Conservation (phyloP, 257 asterid genomes). For the Solanum paucissectum region DNA sequence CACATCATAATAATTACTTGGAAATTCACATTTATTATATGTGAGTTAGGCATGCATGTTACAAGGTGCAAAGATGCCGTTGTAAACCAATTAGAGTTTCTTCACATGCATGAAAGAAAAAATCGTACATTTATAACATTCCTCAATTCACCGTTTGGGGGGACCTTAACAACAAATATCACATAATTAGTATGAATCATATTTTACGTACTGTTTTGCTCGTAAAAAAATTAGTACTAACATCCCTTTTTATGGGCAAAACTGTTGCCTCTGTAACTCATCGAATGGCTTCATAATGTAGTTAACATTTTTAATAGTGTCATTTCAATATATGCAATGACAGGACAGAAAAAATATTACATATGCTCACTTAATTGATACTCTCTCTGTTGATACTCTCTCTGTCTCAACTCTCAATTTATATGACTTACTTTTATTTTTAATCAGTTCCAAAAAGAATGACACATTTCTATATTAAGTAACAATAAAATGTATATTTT, state of each 20-base stretch:
- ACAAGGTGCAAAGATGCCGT: background rate
- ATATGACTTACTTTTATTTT: no score
- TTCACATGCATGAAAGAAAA: background rate
- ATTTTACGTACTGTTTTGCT: background rate
- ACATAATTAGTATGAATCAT: background rate
- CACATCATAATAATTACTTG: background rate
- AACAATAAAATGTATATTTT: no score
- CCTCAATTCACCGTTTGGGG: background rate
- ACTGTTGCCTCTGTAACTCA: background rate
- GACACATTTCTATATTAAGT: no score
- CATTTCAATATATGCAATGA: background rate
- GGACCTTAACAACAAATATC: background rate
- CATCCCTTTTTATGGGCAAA: background rate
- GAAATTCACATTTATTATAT: background rate
- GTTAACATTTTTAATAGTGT: background rate
- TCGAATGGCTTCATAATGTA: background rate
- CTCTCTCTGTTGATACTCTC: background rate
- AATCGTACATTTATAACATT: background rate
- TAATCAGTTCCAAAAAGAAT: no score
- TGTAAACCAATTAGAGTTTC: background rate
- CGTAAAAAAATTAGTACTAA: background rate
- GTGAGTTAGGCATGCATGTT: background rate
- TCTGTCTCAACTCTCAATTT: no score
- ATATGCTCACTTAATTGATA: background rate
- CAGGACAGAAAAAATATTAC: background rate